A percentile compares a stretch with the other conserved stretches of the same genome.
Conservation (phyloP, 78 protist species). For the Polysphondylium violaceum region DNA sequence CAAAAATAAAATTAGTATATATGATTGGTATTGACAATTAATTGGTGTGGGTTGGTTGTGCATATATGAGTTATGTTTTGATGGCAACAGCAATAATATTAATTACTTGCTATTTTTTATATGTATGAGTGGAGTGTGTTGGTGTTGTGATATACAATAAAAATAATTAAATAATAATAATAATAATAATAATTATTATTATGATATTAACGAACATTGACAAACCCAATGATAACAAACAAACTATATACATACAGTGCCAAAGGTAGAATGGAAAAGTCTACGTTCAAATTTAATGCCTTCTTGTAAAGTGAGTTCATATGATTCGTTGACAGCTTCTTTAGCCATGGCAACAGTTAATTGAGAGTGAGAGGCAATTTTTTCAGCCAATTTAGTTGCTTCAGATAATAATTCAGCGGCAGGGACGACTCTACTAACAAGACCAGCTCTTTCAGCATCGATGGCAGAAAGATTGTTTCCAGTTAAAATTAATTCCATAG, state of each 20-base stretch:
- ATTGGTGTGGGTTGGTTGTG: too few relatives aligned
- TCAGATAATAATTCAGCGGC: slow-evolving; percentile 85
- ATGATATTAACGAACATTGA: too few relatives aligned
- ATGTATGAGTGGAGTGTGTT: too few relatives aligned
- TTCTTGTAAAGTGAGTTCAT: slow-evolving; percentile 89
- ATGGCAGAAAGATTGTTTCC: slow-evolving; percentile 88
- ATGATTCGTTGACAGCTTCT: slow-evolving; percentile 91
- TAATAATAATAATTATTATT: too few relatives aligned
- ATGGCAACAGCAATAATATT: too few relatives aligned
- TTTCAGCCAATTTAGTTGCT: slow-evolving; percentile 74
- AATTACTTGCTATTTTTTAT: too few relatives aligned
- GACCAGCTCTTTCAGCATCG: slow-evolving; percentile 88
- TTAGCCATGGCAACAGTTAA: slow-evolving; percentile 87
- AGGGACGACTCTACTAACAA: slow-evolving; percentile 91
- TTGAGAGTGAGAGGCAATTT: slow-evolving; percentile 89
- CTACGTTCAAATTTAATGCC: slow-evolving; percentile 92
- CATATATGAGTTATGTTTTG: too few relatives aligned
- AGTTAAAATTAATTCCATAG: slow-evolving; percentile 96
- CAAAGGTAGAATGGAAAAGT: slow-evolving; percentile 96
- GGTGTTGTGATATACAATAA: neutral
- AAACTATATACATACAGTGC: slow-evolving; percentile 69
- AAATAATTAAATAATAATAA: neutral
- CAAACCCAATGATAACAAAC: too few relatives aligned
- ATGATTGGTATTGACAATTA: too few relatives aligned
- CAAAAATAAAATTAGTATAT: neutral